Conservation (phyloP, 225 moss, liverwort and hornwort species). For the Pleurozium schreberi region DNA sequence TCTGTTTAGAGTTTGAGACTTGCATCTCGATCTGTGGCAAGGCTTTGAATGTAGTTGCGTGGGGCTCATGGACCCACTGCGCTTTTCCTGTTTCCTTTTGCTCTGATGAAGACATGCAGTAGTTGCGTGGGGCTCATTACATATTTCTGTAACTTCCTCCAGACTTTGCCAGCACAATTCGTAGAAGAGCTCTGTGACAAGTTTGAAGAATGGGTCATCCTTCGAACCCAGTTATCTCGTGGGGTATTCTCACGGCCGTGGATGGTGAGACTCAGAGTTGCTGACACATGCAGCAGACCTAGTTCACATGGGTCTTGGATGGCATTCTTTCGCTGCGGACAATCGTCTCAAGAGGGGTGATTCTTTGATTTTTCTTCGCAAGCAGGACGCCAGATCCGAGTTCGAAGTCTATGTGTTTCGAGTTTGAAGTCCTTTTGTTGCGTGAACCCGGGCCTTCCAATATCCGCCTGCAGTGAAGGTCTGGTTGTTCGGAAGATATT, state of each 20-base stretch:
- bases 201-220: background rate
- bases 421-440: too few species aligned
- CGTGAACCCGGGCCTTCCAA: too few species aligned
- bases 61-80: too few species aligned
- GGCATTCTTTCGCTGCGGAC: background rate
- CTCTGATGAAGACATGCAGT: background rate
- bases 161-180: background rate
- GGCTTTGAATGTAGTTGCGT: too few species aligned
- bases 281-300: rapidly evolving
- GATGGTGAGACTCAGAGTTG: background rate
- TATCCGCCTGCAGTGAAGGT: too few species aligned
- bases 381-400: background rate
- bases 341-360: background rate
- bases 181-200: background rate
- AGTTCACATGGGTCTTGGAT: background rate
- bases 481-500: too few species aligned
- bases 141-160: background rate
- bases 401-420: background rate
- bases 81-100: too few species aligned
- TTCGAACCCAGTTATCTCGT: background rate
- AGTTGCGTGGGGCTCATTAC: too few species aligned
- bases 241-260: background rate
- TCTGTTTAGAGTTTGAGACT: too few species aligned
- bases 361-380: background rate
- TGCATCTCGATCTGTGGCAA: too few species aligned